Conservation (phyloP, 2,329 filamentous ascomycete species). For the Fusarium foetens region DNA sequence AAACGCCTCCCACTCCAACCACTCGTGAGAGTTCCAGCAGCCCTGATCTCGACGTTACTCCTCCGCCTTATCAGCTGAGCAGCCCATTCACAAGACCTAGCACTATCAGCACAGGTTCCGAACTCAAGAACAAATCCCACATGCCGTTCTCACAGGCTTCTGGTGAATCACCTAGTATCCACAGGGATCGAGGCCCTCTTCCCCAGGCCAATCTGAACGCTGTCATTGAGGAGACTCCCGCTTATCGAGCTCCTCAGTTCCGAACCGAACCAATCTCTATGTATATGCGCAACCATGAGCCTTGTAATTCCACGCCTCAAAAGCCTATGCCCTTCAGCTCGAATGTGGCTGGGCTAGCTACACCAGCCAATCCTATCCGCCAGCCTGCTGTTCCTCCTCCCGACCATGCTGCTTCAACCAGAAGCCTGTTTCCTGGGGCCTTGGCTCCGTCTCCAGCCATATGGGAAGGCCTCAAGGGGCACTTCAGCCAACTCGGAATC, state of each 20-base stretch:
- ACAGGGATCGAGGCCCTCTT: not conserved
- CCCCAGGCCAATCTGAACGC: not conserved
- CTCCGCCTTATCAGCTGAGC: constrained; percentile 7
- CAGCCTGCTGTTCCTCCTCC: constrained; percentile 11
- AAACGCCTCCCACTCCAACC: constrained; percentile 10
- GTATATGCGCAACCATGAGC: not conserved
- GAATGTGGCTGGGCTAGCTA: not conserved
- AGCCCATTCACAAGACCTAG: constrained; percentile 29
- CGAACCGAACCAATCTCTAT: not conserved
- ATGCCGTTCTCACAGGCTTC: not conserved
- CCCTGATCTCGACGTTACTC: constrained; percentile 9
- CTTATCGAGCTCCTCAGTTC: not conserved
- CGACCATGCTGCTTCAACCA: not conserved
- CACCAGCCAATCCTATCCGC: not conserved
- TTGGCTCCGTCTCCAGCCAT: constrained; percentile 20
- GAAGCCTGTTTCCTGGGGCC: constrained; percentile 1
- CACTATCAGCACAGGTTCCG: not conserved
- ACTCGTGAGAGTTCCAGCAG: constrained; percentile 27
- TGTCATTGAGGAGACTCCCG: not conserved
- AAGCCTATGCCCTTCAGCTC: not conserved
- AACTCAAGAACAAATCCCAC: not conserved
- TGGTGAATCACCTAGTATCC: constrained; percentile 1
- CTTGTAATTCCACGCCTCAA: not conserved
- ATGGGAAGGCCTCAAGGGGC: constrained; percentile 17
- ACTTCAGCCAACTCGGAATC: constrained; percentile 15